phyloP scores from a whole-genome alignment of 1,284 basidiomycete genomes.

The Pholiota adiposa region DNA sequence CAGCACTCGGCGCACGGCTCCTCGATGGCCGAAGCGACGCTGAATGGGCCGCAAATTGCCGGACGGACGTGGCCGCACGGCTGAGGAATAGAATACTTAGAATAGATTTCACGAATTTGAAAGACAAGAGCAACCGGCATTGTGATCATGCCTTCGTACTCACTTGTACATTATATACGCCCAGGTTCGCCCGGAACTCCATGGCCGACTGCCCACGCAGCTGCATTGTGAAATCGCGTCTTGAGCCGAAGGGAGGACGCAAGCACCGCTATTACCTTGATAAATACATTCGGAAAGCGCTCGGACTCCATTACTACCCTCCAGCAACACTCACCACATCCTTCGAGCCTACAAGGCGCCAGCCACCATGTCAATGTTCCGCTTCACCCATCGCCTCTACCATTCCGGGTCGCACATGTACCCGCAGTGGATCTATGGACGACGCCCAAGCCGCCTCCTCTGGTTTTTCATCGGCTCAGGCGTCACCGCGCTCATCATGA shows the following conservation, averaged over 20 bases:
- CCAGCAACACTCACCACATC: not conserved
- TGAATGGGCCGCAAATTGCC: too few species aligned
- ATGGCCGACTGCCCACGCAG: not conserved
- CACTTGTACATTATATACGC: too few species aligned
- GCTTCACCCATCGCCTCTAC: not conserved
- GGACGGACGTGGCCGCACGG: not conserved
- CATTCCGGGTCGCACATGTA: not conserved
- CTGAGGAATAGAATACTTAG: not conserved
- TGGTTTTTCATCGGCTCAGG: constrained; percentile 6
- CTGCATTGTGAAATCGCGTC: not conserved
- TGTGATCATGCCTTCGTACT: not conserved
- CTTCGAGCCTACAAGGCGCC: not conserved
- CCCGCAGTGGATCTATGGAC: not conserved
- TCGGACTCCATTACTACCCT: not conserved
- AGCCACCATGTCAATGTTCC: not conserved
- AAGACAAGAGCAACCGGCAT: not conserved
- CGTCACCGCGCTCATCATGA: not conserved
- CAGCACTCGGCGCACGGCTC: too few species aligned
- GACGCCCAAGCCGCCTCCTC: constrained; percentile 3
- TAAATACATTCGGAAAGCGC: not conserved
- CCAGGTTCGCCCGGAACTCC: not conserved
- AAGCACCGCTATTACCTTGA: not conserved
- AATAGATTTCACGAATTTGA: not conserved
- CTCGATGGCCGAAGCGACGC: too few species aligned
- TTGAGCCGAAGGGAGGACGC: not conserved